Conservation (phyloP, 495 filamentous ascomycete genomes). For the Cryomyces antarcticus region DNA sequence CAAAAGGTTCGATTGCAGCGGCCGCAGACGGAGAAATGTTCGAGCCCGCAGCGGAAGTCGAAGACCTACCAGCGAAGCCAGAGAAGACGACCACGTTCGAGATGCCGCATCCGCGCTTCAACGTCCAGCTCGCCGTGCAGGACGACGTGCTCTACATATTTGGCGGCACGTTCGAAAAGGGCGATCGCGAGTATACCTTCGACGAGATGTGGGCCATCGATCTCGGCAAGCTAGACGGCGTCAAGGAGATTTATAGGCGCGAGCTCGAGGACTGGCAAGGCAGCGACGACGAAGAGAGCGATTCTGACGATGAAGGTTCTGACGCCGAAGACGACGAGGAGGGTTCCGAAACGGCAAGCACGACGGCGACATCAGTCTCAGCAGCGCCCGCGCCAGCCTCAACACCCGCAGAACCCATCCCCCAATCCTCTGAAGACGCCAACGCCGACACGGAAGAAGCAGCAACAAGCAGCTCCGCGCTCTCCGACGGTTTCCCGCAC, state of each 20-base stretch:
- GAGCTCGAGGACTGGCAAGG: conserved; percentile 73
- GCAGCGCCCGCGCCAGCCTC: background rate
- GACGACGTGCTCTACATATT: conserved; percentile 84
- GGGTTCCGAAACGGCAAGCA: conserved; percentile 17
- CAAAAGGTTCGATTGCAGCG: conserved; percentile 36
- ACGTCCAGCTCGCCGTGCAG: conserved; percentile 73
- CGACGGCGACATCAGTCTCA: conserved; percentile 12
- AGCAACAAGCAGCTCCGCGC: conserved; percentile 17
- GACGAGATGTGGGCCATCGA: conserved; percentile 87
- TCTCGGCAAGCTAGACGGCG: conserved; percentile 76
- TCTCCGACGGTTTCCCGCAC: conserved; percentile 40
- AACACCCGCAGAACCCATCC: conserved; percentile 12
- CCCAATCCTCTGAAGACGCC: conserved; percentile 20
- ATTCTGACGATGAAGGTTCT: conserved; percentile 41
- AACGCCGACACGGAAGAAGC: conserved; percentile 22
- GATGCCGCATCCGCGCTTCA: conserved; percentile 75
- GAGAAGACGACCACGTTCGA: conserved; percentile 36
- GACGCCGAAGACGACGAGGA: conserved; percentile 51
- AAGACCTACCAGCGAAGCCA: conserved; percentile 29
- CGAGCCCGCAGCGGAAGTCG: conserved; percentile 27
- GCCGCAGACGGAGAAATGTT: conserved; percentile 27
- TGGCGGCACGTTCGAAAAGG: conserved; percentile 86
- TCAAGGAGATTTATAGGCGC: conserved; percentile 66
- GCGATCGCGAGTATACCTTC: conserved; percentile 82
- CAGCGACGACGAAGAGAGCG: conserved; percentile 22